phyloP scores from a whole-genome alignment of 306 rosid species.

The Castanea mollissima region DNA sequence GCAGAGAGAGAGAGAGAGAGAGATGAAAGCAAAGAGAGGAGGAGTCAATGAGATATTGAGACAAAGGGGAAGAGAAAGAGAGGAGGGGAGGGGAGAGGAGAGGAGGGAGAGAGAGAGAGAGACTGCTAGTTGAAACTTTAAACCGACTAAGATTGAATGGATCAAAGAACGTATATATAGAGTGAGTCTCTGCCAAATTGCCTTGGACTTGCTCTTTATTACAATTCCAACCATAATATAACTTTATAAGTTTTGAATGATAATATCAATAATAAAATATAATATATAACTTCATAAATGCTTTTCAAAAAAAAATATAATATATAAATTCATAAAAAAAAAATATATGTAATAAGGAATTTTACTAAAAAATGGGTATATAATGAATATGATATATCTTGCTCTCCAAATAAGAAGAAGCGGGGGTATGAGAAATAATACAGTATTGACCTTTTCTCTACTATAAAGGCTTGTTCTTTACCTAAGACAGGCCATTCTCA shows the following conservation, averaged over 20 bases:
- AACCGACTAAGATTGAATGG: neutral
- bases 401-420: too few relatives aligned
- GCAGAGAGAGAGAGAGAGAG: neutral
- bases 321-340: too few relatives aligned
- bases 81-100: too few relatives aligned
- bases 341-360: too few relatives aligned
- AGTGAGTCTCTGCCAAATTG: neutral
- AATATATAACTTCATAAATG: too few relatives aligned
- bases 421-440: neutral
- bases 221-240: neutral
- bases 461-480: too few relatives aligned
- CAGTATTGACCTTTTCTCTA: slow-evolving; percentile 8
- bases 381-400: too few relatives aligned
- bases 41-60: neutral
- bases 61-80: neutral
- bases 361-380: too few relatives aligned
- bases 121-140: neutral
- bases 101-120: neutral
- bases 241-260: neutral
- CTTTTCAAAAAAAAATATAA: too few relatives aligned
- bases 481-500: neutral
- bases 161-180: slow-evolving; percentile 7
- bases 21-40: too few relatives aligned
- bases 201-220: neutral
- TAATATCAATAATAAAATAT: neutral